Evolutionary conservation across 2,329 filamentous ascomycete genomes (phyloP).

Genomic region (Pseudogymnoascus sp.): DNA sequence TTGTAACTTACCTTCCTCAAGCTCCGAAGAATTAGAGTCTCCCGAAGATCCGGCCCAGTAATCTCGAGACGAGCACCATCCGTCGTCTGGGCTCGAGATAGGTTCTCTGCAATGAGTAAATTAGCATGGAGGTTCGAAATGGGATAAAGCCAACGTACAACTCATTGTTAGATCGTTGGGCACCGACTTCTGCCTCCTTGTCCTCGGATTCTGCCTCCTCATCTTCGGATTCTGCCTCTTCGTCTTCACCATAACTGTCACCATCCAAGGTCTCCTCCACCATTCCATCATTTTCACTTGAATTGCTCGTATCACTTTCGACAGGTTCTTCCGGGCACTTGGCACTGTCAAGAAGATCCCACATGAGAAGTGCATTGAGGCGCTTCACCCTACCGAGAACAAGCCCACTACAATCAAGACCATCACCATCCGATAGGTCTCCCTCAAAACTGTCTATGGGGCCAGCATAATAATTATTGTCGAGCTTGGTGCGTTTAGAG

Average conservation of each 20-base stretch:
- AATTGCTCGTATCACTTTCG: not conserved
- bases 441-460: not conserved
- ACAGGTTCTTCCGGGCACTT: not conserved
- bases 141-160: not conserved
- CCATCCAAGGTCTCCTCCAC: not conserved
- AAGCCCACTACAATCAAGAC: not conserved
- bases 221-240: not conserved
- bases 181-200: not conserved
- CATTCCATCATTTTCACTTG: not conserved
- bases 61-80: constrained; percentile 1
- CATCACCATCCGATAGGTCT: not conserved
- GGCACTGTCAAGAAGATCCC: not conserved
- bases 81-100: not conserved
- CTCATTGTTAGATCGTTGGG: not conserved
- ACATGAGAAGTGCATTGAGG: not conserved
- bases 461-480: not conserved
- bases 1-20: not conserved
- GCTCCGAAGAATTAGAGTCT: not conserved
- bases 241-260: not conserved
- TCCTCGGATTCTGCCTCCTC: too few species aligned
- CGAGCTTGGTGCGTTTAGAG: not conserved
- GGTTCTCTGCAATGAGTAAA: not conserved
- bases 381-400: not conserved
- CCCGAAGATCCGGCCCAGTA: not conserved
- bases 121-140: not conserved